A percentile compares a stretch with the other conserved stretches of the same genome.
phyloP scores from a whole-genome alignment of 176 grass and related monocot genomes.

The Dactylis glomerata region DNA sequence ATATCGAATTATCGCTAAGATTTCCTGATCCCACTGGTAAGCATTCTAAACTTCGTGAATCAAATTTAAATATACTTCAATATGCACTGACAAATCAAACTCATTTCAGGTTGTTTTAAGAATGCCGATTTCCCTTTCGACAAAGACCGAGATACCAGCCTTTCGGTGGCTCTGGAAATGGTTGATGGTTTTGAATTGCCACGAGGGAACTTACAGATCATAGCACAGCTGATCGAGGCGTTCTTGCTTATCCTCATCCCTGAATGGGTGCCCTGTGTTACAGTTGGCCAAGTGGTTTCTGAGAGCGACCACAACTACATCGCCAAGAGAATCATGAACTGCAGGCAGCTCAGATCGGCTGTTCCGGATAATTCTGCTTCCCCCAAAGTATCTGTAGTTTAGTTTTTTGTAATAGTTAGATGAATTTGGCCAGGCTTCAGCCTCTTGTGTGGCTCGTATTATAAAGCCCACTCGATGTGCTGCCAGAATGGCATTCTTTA shows the following conservation, averaged over 20 bases:
- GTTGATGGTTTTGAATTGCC: constrained; percentile 29
- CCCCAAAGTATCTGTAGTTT: constrained; percentile 16
- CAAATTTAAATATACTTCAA: not conserved
- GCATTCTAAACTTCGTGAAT: not conserved
- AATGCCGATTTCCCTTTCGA: constrained; percentile 34
- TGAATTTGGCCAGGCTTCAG: constrained; percentile 18
- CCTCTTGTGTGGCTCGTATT: constrained; percentile 4
- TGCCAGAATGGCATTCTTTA: constrained; percentile 6
- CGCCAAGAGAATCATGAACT: constrained; percentile 14
- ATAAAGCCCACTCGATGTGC: constrained; percentile 10
- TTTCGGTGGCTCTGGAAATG: constrained; percentile 47
- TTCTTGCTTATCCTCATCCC: constrained; percentile 40
- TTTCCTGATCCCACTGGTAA: constrained; percentile 49
- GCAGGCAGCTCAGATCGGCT: not conserved
- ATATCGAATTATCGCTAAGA: constrained; percentile 25
- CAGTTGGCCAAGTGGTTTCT: constrained; percentile 4
- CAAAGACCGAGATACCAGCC: constrained; percentile 26
- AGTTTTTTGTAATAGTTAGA: not conserved
- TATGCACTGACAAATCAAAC: not conserved
- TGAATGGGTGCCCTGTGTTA: constrained; percentile 21
- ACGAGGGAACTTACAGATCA: constrained; percentile 19
- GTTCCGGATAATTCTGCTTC: constrained; percentile 15
- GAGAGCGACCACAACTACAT: not conserved
- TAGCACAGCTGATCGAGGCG: constrained; percentile 42
- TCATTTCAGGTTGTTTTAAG: constrained; percentile 34